Evolutionary conservation across 768 basidiomycete genomes (phyloP).

Genomic region (Chalciporus sphaerocephalus): DNA sequence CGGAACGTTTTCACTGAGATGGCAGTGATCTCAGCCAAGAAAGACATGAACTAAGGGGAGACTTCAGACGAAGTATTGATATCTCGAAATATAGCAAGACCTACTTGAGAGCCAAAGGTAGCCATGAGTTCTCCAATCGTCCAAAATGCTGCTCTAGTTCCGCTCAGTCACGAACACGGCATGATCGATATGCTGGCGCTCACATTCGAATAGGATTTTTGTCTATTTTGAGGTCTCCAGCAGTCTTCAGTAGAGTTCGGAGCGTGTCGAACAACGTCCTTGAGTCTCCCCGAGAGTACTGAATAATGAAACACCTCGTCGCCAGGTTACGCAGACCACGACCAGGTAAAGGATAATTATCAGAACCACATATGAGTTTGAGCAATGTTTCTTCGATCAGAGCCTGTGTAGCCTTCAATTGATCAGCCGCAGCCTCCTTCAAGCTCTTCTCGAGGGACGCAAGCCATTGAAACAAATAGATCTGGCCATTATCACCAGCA

Average conservation of each 20-base stretch:
- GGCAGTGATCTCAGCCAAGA: conserved; percentile 78
- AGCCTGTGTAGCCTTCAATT: conserved; percentile 60
- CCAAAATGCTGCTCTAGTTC: conserved; percentile 71
- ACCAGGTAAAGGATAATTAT: conserved; percentile 77
- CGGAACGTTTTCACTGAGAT: conserved; percentile 64
- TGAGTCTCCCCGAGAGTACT: conserved; percentile 81
- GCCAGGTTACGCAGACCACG: conserved; percentile 78
- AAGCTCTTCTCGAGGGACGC: conserved; percentile 59
- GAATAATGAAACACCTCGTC: conserved; percentile 65
- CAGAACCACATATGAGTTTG: conserved; percentile 60
- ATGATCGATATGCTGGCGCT: conserved; percentile 20
- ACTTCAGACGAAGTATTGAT: not conserved
- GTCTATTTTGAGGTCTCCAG: conserved; percentile 68
- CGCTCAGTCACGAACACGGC: conserved; percentile 3
- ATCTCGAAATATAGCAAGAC: conserved; percentile 19
- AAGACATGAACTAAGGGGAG: conserved; percentile 79
- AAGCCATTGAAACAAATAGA: conserved; percentile 84
- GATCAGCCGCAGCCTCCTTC: conserved; percentile 42
- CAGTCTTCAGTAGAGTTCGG: conserved; percentile 70
- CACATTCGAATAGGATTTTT: conserved; percentile 67
- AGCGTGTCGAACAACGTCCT: conserved; percentile 84
- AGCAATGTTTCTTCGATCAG: conserved; percentile 60
- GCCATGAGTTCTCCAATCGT: conserved; percentile 89
- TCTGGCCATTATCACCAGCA: conserved; percentile 69
- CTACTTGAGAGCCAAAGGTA: conserved; percentile 76